Evolutionary conservation across 177 flowering plant species (phyloP), one percentile per base, ranked within the genome.

Genomic region (Tripterygium wilfordii): DNA sequence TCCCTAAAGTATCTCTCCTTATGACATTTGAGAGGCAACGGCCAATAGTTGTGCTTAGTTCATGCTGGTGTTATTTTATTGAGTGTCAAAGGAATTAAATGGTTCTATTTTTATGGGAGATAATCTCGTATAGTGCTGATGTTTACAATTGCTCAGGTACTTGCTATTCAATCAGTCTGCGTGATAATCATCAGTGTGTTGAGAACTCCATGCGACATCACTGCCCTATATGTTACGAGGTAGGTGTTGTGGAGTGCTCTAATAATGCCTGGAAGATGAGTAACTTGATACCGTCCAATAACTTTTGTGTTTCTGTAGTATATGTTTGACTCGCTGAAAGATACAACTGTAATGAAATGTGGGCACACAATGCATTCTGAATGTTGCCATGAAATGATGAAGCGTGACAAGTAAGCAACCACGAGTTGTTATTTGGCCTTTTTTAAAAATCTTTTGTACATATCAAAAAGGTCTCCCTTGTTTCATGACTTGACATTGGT

Each of bases 171-270:
- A 48, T 48, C 33, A 38, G 44, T 41, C 63, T 92, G 62, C 88
- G 63, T 3, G 62, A 76, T 54, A 91, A 88, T 53, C 98, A 91
- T 63, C 48, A 29, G 24, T 91, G 98, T 42, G 78, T 88, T 33
- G 98, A 92, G 75, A 80, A 88, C 69, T 82, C 98, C 53, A 88
- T 86, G 94, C 68, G 77, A 16, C 87, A 86, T 51, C 83, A 83
- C 53, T 92, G 98, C 56, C 89, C 98, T 23, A 80, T 92, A 38
- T 92, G 98, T 63, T 92, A 76, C 42, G 98, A 92, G 98, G 96
- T 92, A 42, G n/a, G n/a, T n/a, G n/a, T n/a, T n/a, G n/a, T n/a
- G n/a, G n/a, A n/a, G n/a, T n/a, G n/a, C n/a, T n/a, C n/a, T n/a
- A n/a, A n/a, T n/a, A n/a, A n/a, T n/a, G n/a, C n/a, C n/a, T n/a